Conservation (phyloP, 2,329 filamentous ascomycete genomes). For the Laburnicola sp. region DNA sequence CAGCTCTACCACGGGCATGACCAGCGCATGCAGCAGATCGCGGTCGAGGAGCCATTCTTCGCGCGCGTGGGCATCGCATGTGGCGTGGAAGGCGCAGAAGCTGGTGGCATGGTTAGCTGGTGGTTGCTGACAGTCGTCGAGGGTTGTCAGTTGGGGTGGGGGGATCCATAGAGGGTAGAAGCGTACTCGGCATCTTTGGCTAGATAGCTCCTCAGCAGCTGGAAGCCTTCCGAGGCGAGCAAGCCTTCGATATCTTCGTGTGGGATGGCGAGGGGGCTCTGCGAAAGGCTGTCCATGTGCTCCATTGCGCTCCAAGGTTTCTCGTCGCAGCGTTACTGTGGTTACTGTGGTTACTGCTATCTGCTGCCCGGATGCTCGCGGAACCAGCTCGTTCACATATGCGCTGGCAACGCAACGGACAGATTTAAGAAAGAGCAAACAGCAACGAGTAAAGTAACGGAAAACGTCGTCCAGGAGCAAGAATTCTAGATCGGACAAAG, state of each 20-base stretch:
- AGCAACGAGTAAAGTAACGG: neutral
- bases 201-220: constrained; percentile 49
- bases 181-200: constrained; percentile 47
- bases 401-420: neutral
- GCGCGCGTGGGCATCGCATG: constrained; percentile 36
- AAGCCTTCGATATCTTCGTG: constrained; percentile 48
- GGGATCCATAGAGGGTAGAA: constrained; percentile 10
- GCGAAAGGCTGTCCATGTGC: constrained; percentile 11
- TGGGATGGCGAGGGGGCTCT: constrained; percentile 50
- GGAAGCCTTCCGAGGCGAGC: constrained; percentile 48
- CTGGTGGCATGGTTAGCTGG: constrained; percentile 27
- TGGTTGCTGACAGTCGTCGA: neutral
- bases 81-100: constrained; percentile 50
- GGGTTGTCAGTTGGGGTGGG: constrained; percentile 5
- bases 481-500: neutral
- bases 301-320: constrained; percentile 12
- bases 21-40: constrained; percentile 61
- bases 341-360: neutral
- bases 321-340: no score
- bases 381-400: no score
- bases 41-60: constrained; percentile 57
- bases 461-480: neutral
- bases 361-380: neutral
- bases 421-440: no score
- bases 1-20: constrained; percentile 61